Base-by-base conservation (phyloP, 2,329 filamentous ascomycete species). In the Ambrosiella cleistominuta region DNA sequence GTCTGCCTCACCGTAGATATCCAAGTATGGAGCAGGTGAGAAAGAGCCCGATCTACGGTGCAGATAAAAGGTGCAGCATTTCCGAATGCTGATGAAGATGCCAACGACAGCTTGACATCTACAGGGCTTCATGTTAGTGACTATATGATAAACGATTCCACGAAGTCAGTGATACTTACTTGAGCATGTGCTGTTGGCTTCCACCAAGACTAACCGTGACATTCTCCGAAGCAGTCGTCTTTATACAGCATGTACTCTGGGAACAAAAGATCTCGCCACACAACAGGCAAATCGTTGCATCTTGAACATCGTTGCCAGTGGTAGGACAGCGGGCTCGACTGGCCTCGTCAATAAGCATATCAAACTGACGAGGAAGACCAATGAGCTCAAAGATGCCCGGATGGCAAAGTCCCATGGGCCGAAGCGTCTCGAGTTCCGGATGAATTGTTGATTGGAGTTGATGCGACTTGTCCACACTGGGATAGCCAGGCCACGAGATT, bases 231-330 rank as follows among this genome's bases (percentile, higher is more conserved):
- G 63, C 73, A 69, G 50, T 70, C 70, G 59, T 75, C 64, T 82
- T 82, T 66, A 87, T 81, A 68, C 93, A 98, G 72, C 93, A 98
- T 52, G 90, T 85, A 51, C 86, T 88, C 72, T 98, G 93, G 8
- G 86, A 88, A 70, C 93, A 98, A 70, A 96, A 91, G 45, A 98
- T 88, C n/a, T 90, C 89, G 39, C 93, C 91, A 67, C 93, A 98
- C 72, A 96, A 88, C 44, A 98, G 77, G 66, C 93, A 98, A 42
- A 98, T 80, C 63, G 86, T 87, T 0, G 93, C 89, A 68, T 98
- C 94, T 1, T 83, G 85, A 55, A 98, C 73, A 64, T 96, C 91
- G 68, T 93, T 94, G 63, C 89, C 89, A 1, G 88, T 95, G 1
- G 83, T 94, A 0, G 89, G 89, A 66, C 93, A 98, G 54, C 79